phyloP scores from a whole-genome alignment of 768 basidiomycete species.

The Rhodotorula taiwanensis region DNA sequence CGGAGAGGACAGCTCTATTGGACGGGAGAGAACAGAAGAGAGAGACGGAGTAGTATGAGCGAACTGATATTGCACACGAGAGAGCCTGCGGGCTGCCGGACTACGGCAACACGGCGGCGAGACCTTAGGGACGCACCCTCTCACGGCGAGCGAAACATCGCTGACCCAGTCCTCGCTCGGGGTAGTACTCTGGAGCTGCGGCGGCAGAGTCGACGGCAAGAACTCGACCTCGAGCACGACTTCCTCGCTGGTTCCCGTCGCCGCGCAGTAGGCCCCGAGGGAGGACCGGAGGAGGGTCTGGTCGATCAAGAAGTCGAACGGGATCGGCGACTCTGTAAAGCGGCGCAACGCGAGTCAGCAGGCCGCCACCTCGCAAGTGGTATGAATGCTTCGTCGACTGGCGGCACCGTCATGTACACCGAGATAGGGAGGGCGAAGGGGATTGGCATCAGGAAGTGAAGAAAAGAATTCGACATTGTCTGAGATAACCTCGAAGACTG shows the following conservation, averaged over 20 bases:
- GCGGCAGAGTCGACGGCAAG: conserved; percentile 79
- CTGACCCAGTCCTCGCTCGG: conserved; percentile 95
- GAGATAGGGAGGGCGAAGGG: neutral
- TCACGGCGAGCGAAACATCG: conserved; percentile 48
- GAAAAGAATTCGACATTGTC: conserved; percentile 32
- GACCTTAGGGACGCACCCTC: conserved; percentile 20
- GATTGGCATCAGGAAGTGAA: conserved; percentile 38
- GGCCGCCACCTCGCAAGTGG: neutral
- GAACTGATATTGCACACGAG: neutral
- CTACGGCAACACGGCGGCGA: conserved; percentile 8
- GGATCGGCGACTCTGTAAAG: conserved; percentile 55
- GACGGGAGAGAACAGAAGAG: neutral
- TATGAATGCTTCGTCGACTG: too few species aligned
- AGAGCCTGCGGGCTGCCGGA: neutral
- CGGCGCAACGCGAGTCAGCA: too few species aligned
- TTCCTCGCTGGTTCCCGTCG: conserved; percentile 71
- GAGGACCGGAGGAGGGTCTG: conserved; percentile 56
- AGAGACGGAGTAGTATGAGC: neutral
- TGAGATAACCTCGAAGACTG: conserved; percentile 38
- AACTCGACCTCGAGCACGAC: conserved; percentile 88
- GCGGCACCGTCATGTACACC: too few species aligned
- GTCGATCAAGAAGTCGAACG: conserved; percentile 81
- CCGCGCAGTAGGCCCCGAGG: conserved; percentile 53
- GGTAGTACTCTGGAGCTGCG: conserved; percentile 67
- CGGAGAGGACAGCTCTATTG: conserved; percentile 50